Percentiles rank a stretch among this genome's conserved stretches.
Evolutionary conservation across 2,329 filamentous ascomycete species (phyloP).

Genomic region (Elsinoe perseae): DNA sequence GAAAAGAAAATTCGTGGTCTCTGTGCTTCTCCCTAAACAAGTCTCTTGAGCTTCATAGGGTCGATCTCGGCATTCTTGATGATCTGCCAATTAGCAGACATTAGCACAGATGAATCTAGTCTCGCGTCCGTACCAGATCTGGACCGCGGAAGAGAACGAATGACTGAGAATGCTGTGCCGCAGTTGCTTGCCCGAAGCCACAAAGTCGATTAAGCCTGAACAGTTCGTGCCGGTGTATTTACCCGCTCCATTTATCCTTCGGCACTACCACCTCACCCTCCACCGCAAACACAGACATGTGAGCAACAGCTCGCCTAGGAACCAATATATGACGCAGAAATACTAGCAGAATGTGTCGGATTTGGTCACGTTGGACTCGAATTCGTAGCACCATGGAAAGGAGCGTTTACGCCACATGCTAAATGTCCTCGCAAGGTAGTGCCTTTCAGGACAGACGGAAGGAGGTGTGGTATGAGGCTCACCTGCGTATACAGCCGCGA

Average conservation of each 20-base stretch:
- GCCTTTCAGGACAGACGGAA: not conserved
- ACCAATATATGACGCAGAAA: slow-evolving; percentile 5
- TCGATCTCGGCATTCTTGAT: not conserved
- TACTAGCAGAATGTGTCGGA: not conserved
- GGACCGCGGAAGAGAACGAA: not conserved
- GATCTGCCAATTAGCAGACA: not conserved
- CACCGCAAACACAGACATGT: not conserved
- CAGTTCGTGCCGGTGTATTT: slow-evolving; percentile 1
- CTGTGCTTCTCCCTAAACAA: not conserved
- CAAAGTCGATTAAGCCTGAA: slow-evolving; percentile 4
- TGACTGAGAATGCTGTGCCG: not conserved
- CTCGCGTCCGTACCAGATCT: not conserved
- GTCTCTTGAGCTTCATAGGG: not conserved
- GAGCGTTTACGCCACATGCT: not conserved
- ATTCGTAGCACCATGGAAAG: not conserved
- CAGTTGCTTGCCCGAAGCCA: not conserved
- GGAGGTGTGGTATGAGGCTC: not conserved
- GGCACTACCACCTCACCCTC: not conserved
- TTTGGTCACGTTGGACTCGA: not conserved
- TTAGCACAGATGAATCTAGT: not conserved
- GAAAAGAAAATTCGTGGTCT: not conserved
- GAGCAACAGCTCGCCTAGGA: slow-evolving; percentile 4
- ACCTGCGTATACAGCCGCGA: not conserved
- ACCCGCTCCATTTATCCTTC: slow-evolving; percentile 3
- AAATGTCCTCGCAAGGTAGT: not conserved